A percentile compares a stretch with the other conserved stretches of the same genome.
Conservation (phyloP, 495 filamentous ascomycete genomes). For the Talaromyces liani region DNA sequence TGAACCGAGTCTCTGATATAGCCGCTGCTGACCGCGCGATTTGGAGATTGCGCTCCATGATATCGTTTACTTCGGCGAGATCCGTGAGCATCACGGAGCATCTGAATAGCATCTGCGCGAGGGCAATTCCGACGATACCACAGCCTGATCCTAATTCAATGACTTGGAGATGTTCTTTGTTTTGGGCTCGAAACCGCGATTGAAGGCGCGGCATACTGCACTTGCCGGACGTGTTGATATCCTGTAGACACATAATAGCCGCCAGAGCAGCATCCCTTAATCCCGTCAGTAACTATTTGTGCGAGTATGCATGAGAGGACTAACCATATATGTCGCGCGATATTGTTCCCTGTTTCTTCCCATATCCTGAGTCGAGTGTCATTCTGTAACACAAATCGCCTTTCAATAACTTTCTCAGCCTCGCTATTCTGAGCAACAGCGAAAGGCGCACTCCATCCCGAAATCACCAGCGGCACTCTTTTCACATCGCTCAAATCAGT, state of each 20-base stretch:
- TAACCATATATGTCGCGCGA: conserved; percentile 92
- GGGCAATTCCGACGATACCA: conserved; percentile 71
- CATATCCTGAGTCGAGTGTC: conserved; percentile 43
- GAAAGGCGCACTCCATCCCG: conserved; percentile 49
- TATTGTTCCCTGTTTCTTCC: conserved; percentile 93
- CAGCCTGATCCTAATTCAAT: conserved; percentile 82
- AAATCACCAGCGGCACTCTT: conserved; percentile 39
- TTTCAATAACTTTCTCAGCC: conserved; percentile 44
- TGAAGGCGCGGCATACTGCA: conserved; percentile 20
- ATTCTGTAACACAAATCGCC: conserved; percentile 35
- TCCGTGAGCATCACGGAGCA: conserved; percentile 71
- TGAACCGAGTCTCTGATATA: conserved; percentile 41
- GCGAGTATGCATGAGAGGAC: not conserved
- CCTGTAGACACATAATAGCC: conserved; percentile 37
- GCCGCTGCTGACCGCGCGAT: conserved; percentile 27
- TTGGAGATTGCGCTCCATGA: conserved; percentile 47
- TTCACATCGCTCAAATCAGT: conserved; percentile 17
- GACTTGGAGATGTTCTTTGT: conserved; percentile 37
- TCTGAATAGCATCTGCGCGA: conserved; percentile 51
- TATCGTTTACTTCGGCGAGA: conserved; percentile 65
- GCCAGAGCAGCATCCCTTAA: conserved; percentile 64
- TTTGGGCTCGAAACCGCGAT: conserved; percentile 17
- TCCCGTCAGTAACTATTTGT: not conserved
- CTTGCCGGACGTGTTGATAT: conserved; percentile 10
- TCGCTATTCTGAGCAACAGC: conserved; percentile 24